Evolutionary conservation across 2,329 filamentous ascomycete species (phyloP), one percentile per base, ranked within the genome.

Genomic region (Colletotrichum coccodes): DNA sequence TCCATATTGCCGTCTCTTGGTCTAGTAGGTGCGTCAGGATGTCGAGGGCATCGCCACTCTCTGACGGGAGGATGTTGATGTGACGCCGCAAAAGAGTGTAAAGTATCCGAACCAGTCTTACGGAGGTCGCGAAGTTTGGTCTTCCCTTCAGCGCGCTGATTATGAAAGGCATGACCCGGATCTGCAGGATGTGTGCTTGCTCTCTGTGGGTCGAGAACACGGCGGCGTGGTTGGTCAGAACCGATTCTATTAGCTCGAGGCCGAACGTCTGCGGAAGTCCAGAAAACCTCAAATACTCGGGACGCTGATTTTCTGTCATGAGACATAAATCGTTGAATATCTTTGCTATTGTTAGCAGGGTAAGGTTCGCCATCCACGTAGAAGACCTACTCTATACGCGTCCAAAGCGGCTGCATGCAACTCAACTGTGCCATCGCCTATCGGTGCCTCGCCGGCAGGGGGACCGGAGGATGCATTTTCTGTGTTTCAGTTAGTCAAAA

Each of bases 251-350:
- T 62, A 98, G 86, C 77, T 99, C 96, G 1, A 99, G 83, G 6
- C 94, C 93, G 73, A 97, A 96, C 0, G 93, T 92, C 73, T 94
- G 90, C 0, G 94, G 90, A 11, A 98, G 85, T 4, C 89, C 89
- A 14, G 92, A 90, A 74, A 96, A 93, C 36, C 90, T 90, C 44
- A 99, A 86, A 75, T 95, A 97, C 71, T 94, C 90, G 4, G 95
- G 91, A 46, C 91, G 90, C 74, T 96, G 92, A 38, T 93, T 93
- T 77, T 97, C 94, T 0, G 94, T 93, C 73, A 97, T 85, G 54
- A 97, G 87, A 73, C 94, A 97, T 8, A 99, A 86, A 76, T 99
- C 96, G 75, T 94, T 92, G 77, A 99, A 93, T 32, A 98, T 88
- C 87, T 92, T 46, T 28, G 73, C 16, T 21, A 21, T 14, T 3